A percentile compares a stretch with the other conserved stretches of the same genome.
Conservation (phyloP, 345 rosid species). For the Durio zibethinus region DNA sequence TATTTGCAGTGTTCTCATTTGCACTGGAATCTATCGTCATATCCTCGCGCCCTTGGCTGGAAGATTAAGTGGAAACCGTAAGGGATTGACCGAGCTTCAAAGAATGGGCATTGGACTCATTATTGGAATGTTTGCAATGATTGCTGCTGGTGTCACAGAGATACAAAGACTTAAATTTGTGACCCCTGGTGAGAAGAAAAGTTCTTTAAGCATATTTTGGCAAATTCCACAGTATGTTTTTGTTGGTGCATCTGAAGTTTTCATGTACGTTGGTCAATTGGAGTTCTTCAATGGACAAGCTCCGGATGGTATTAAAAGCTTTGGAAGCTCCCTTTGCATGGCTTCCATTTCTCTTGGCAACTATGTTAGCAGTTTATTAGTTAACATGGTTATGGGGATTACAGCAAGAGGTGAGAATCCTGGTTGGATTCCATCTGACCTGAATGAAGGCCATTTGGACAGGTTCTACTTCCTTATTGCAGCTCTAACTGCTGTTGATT, state of each 20-base stretch:
- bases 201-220: constrained; percentile 77
- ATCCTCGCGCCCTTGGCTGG: constrained; percentile 60
- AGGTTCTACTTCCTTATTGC: constrained; percentile 74
- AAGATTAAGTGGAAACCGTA: constrained; percentile 39
- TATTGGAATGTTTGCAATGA: constrained; percentile 75
- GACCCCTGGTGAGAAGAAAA: constrained; percentile 41
- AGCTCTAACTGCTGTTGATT: constrained; percentile 55
- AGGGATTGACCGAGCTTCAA: constrained; percentile 70
- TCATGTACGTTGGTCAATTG: constrained; percentile 89
- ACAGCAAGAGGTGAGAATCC: constrained; percentile 47
- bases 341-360: constrained; percentile 94
- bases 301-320: constrained; percentile 85
- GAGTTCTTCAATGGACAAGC: constrained; percentile 91
- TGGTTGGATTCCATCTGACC: constrained; percentile 78
- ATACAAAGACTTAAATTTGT: constrained; percentile 46
- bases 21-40: constrained; percentile 67
- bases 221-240: constrained; percentile 83
- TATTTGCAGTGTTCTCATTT: constrained; percentile 65
- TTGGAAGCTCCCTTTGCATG: constrained; percentile 95
- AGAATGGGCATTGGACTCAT: constrained; percentile 84
- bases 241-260: constrained; percentile 82
- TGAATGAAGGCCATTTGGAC: constrained; percentile 77
- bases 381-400: constrained; percentile 58
- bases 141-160: constrained; percentile 77
- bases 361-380: constrained; percentile 72